Conservation (phyloP, 2,329 filamentous ascomycete genomes). For the Dactylonectria macrodidyma region DNA sequence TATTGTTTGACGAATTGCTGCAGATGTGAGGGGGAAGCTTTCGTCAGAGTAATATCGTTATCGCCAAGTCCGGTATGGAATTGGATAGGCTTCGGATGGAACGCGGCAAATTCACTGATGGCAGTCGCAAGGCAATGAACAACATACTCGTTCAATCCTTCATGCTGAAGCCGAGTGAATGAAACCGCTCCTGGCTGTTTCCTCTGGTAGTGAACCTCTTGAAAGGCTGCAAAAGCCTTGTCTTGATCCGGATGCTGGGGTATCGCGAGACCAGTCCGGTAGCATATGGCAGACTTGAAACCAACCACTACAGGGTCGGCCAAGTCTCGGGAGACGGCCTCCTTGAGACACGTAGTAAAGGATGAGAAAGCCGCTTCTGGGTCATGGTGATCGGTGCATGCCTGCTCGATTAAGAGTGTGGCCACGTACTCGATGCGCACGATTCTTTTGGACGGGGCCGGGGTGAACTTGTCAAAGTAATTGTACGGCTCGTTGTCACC, state of each 20-base stretch:
- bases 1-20: conserved; percentile 82
- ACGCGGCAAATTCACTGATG: conserved; percentile 59
- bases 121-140: conserved; percentile 74
- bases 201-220: conserved; percentile 50
- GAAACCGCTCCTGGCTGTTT: conserved; percentile 23
- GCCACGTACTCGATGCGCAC: conserved; percentile 83
- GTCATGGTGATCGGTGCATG: conserved; percentile 52
- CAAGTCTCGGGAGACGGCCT: conserved; percentile 69
- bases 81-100: conserved; percentile 79
- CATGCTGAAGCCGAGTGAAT: conserved; percentile 72
- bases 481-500: conserved; percentile 70
- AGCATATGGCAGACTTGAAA: conserved; percentile 89
- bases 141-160: conserved; percentile 77
- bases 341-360: conserved; percentile 55
- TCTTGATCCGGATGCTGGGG: conserved; percentile 59
- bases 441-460: conserved; percentile 77
- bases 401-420: conserved; percentile 69
- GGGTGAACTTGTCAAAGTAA: conserved; percentile 77
- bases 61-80: conserved; percentile 89
- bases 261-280: conserved; percentile 80
- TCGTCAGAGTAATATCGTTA: conserved; percentile 79
- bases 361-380: conserved; percentile 47
- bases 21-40: conserved; percentile 81
- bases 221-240: conserved; percentile 57
- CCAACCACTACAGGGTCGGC: conserved; percentile 79